These are phyloP conservation scores for Cynara cardunculus DNA, from an alignment of 129 eudicot genomes.

Conservation along the genomic window DNA sequence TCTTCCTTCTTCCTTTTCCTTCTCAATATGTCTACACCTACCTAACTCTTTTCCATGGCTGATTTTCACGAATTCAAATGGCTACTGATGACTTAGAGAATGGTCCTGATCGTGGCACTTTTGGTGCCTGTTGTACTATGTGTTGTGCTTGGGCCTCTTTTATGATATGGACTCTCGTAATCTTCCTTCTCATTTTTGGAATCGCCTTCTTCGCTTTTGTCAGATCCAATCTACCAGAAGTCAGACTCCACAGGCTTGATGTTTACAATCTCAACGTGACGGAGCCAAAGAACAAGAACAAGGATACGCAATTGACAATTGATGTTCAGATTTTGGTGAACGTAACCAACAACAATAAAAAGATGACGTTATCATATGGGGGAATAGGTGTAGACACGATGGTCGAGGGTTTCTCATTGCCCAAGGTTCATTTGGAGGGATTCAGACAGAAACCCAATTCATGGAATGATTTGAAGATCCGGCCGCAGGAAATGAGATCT, in stretches of 20 bases:
- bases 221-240: conserved; percentile 34
- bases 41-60: conserved; percentile 23
- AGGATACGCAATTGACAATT: conserved; percentile 19
- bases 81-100: conserved; percentile 5
- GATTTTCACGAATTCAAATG: conserved; percentile 3
- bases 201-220: conserved; percentile 32
- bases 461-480: conserved; percentile 19
- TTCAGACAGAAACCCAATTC: conserved; percentile 22
- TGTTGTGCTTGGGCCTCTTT: conserved; percentile 36
- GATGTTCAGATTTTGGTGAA: conserved; percentile 28
- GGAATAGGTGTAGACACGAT: conserved; percentile 15
- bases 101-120: conserved; percentile 16
- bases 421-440: background rate
- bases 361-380: conserved; percentile 25
- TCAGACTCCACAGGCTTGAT: conserved; percentile 34
- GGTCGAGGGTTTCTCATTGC: conserved; percentile 23
- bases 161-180: conserved; percentile 14
- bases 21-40: conserved; percentile 8
- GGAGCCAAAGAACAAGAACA: background rate
- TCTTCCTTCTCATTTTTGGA: conserved; percentile 28
- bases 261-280: conserved; percentile 17
- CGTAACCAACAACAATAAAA: conserved; percentile 35
- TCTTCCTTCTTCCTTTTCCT: background rate
- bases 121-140: conserved; percentile 11
- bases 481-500: background rate